phyloP scores from a whole-genome alignment of 2,329 filamentous ascomycete species.

The Sporothrix dimorphospora region DNA sequence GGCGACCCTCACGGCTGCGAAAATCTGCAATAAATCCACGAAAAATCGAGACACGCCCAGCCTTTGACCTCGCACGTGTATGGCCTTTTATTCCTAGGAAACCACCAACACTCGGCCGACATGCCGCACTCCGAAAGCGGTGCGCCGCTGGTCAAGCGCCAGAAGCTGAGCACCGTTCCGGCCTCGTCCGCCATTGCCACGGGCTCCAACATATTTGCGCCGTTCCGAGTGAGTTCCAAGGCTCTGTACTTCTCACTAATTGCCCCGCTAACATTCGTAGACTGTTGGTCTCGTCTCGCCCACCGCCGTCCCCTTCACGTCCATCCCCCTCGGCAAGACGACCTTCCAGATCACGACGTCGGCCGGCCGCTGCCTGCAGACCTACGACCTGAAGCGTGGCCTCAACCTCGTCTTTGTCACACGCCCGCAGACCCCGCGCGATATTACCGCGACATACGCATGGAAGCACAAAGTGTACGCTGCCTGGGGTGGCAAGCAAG shows the following conservation, averaged over 20 bases:
- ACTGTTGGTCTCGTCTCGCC: slow-evolving; percentile 93
- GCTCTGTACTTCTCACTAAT: background rate
- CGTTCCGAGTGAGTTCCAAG: slow-evolving; percentile 72
- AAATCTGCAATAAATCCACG: background rate
- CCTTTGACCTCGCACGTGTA: background rate
- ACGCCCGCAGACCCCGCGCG: slow-evolving; percentile 80
- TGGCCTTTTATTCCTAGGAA: background rate
- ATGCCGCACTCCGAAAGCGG: slow-evolving; percentile 64
- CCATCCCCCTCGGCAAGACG: slow-evolving; percentile 84
- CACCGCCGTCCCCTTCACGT: slow-evolving; percentile 86
- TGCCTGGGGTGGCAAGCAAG: slow-evolving; percentile 72
- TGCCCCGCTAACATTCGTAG: slow-evolving; percentile 48
- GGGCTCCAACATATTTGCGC: slow-evolving; percentile 83
- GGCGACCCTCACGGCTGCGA: background rate
- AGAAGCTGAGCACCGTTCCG: slow-evolving; percentile 56
- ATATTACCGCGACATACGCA: slow-evolving; percentile 83
- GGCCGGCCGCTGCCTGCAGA: slow-evolving; percentile 86
- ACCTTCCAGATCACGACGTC: slow-evolving; percentile 98
- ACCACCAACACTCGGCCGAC: slow-evolving; percentile 21
- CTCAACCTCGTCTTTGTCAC: slow-evolving; percentile 93
- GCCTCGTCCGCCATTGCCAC: slow-evolving; percentile 49
- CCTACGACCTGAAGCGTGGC: slow-evolving; percentile 89
- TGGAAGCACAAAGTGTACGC: slow-evolving; percentile 87
- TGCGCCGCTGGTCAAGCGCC: slow-evolving; percentile 73
- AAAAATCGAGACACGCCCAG: background rate